Percentiles rank a stretch among this genome's conserved stretches.
Conservation (phyloP, 1,139 yeast species). For the Yamadazyma aaseri region DNA sequence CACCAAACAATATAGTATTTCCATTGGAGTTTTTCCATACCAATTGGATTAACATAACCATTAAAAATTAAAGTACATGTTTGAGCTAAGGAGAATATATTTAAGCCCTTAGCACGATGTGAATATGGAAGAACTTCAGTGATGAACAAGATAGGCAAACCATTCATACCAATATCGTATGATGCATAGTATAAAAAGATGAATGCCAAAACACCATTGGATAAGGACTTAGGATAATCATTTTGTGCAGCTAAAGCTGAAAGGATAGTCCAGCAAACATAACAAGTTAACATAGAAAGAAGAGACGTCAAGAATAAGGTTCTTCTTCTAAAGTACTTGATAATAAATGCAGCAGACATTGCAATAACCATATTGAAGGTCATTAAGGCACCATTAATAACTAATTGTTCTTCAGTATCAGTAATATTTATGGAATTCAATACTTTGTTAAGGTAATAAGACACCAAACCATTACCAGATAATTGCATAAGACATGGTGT, state of each 20-base stretch:
- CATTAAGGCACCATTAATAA: constrained; percentile 46
- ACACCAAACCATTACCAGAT: constrained; percentile 51
- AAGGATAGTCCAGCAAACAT: constrained; percentile 36
- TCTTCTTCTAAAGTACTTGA: constrained; percentile 40
- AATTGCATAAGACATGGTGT: constrained; percentile 42
- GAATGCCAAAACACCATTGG: constrained; percentile 44
- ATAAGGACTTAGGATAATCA: constrained; percentile 31
- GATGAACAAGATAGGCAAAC: constrained; percentile 35
- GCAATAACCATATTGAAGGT: constrained; percentile 39
- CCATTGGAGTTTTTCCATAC: constrained; percentile 57
- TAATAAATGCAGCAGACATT: constrained; percentile 25
- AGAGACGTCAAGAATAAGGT: constrained; percentile 40
- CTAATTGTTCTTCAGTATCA: constrained; percentile 37
- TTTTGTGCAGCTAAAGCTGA: constrained; percentile 35
- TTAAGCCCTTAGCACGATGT: constrained; percentile 44
- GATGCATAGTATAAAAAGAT: constrained; percentile 38
- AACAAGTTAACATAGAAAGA: constrained; percentile 34
- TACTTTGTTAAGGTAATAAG: constrained; percentile 48
- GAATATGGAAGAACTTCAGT: constrained; percentile 46
- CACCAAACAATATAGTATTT: constrained; percentile 57
- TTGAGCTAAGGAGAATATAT: constrained; percentile 28
- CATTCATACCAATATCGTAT: constrained; percentile 39
- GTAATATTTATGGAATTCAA: constrained; percentile 50
- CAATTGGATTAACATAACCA: constrained; percentile 56
- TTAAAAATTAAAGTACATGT: constrained; percentile 21